Conservation (phyloP, 2,329 filamentous ascomycete species). For the Chrysoporthe cubensis region DNA sequence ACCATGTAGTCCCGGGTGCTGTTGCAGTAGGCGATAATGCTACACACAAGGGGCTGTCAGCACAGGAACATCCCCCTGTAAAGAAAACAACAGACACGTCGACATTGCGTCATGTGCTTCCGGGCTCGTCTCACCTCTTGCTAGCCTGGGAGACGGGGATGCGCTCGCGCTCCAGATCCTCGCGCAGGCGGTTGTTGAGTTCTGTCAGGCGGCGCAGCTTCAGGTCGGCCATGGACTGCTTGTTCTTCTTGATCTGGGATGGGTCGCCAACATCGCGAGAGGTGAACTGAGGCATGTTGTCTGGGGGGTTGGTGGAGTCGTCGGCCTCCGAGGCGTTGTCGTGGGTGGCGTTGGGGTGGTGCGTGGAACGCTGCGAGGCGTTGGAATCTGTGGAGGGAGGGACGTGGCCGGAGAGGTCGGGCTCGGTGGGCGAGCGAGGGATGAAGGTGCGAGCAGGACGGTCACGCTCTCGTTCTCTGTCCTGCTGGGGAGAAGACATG, state of each 20-base stretch:
- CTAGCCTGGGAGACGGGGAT: conserved; percentile 96
- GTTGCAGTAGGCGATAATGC: conserved; percentile 97
- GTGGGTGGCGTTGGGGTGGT: conserved; percentile 29
- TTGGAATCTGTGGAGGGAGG: conserved; percentile 26
- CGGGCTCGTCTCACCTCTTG: conserved; percentile 65
- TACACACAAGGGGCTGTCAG: conserved; percentile 43
- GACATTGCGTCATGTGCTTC: conserved; percentile 9
- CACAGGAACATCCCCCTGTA: conserved; percentile 1
- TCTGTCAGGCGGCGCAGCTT: conserved; percentile 96
- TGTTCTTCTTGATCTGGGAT: conserved; percentile 82
- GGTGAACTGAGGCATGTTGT: conserved; percentile 66
- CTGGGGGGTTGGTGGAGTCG: conserved; percentile 38
- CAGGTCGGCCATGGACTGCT: conserved; percentile 98
- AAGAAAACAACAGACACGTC: conserved; percentile 5
- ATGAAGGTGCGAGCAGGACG: conserved; percentile 17
- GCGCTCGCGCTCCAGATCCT: conserved; percentile 92
- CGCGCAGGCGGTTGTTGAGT: conserved; percentile 92
- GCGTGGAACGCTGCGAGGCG: conserved; percentile 27
- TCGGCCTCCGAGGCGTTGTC: conserved; percentile 37
- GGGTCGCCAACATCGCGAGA: conserved; percentile 70
- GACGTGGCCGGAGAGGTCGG: conserved; percentile 19
- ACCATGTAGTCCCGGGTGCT: conserved; percentile 99
- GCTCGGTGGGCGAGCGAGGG: conserved; percentile 21
- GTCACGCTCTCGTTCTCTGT: conserved; percentile 20
- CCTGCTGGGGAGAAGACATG: conserved; percentile 26